Evolutionary conservation across 129 eudicot genomes (phyloP).

Genomic region (Helianthus tuberosus): DNA sequence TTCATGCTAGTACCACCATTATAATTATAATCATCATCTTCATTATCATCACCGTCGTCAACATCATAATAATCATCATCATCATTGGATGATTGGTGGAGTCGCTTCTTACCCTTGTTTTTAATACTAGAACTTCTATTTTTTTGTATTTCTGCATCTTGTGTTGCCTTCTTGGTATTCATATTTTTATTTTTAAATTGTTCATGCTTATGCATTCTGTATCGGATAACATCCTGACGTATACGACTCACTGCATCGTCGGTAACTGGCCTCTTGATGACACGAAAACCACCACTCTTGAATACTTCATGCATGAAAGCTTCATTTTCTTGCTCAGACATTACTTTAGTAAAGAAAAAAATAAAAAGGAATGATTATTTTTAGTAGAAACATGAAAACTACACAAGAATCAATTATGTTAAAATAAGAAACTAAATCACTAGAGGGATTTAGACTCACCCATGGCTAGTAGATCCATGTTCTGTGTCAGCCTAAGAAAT

Average conservation of each 20-base stretch:
- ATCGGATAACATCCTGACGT: constrained; percentile 34
- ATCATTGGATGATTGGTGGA: background rate
- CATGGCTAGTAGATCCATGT: constrained; percentile 23
- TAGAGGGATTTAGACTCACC: constrained; percentile 24
- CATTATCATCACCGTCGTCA: no score
- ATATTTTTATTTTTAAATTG: background rate
- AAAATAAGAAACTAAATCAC: background rate
- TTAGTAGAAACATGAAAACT: background rate
- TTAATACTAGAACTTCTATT: background rate
- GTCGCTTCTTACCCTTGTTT: background rate
- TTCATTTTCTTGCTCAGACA: constrained; percentile 37
- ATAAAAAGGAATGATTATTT: background rate
- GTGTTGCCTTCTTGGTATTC: background rate
- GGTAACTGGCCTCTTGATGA: constrained; percentile 36
- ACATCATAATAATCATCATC: no score
- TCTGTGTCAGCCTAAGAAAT: constrained; percentile 25
- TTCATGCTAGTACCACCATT: background rate
- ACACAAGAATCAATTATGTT: background rate
- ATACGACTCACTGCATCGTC: constrained; percentile 28
- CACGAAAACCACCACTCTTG: constrained; percentile 36
- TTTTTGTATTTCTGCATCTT: background rate
- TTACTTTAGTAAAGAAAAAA: constrained; percentile 19
- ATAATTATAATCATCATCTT: background rate
- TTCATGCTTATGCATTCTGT: constrained; percentile 23
- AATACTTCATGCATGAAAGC: constrained; percentile 22